Evolutionary conservation across 2,329 filamentous ascomycete genomes (phyloP), one percentile per base, ranked within the genome.

Genomic region (Clarireedia paspali): DNA sequence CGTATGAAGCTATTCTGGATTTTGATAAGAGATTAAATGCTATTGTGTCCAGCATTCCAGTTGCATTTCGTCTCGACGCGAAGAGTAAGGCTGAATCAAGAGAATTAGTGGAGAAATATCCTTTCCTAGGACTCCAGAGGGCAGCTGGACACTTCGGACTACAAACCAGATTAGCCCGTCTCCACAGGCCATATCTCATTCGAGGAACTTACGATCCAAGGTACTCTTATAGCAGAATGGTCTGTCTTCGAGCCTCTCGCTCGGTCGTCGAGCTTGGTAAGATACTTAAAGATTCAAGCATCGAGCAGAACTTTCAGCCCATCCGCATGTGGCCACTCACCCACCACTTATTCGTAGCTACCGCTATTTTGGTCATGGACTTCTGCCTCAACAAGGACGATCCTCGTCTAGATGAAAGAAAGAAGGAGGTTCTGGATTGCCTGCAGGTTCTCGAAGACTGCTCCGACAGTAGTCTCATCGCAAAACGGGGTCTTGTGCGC

Each of bases 321-420:
- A 53, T 60, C 15, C 63, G 68, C 4, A 65, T 69, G 2, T 68
- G 67, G 38, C 61, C 66, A 17, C 44, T 72, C 10, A 62, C 70
- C 26, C 67, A 68, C 40, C 63, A 65, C 45, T 60, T 73, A 0
- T 73, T 71, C 56, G 68, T 74, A 58, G 70, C 71, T 1, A 69
- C 67, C 7, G 67, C 72, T 14, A 69, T 72, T 1, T 63, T 73
- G 1, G 62, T 73, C 6, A 69, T 74, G 62, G 71, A 73, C 39
- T 63, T 70, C 20, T 72, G 70, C 47, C 65, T 70, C 42, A 66
- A 69, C 39, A 66, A 63, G 17, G 60, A 60, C 2, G 62, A 66
- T 7, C 60, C 67, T 7, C 60, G 70, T 9, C 64, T 67, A 14
- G 62, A 63, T 34, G 64, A 64, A 45, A 58, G 65, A 17, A 61